phyloP scores from a whole-genome alignment of 129 eudicot species.

The Tagetes patula region DNA sequence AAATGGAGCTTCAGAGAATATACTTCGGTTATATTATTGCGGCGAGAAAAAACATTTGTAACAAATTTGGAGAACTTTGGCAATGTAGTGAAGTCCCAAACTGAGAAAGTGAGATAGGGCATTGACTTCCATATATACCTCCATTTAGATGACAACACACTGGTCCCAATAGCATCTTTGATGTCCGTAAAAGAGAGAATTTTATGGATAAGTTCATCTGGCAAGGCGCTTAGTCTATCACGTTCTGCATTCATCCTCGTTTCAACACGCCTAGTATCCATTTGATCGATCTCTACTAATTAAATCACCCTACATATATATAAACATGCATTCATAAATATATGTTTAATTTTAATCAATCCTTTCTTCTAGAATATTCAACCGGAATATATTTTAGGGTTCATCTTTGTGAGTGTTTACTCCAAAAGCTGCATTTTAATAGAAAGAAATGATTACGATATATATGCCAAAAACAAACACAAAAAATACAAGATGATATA shows the following conservation, averaged over 20 bases:
- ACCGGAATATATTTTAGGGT: too few species aligned
- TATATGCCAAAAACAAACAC: neutral
- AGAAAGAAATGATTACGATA: neutral
- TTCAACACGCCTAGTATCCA: neutral
- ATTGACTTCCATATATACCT: constrained; percentile 9
- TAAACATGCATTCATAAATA: too few species aligned
- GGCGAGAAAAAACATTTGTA: constrained; percentile 8
- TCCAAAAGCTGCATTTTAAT: neutral
- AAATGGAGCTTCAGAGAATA: neutral
- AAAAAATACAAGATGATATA: too few species aligned
- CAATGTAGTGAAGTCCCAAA: neutral
- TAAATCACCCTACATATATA: too few species aligned
- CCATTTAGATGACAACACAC: constrained; percentile 12
- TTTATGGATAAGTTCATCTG: constrained; percentile 7
- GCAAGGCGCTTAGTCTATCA: constrained; percentile 27
- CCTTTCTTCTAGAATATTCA: too few species aligned
- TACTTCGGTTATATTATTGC: constrained; percentile 7
- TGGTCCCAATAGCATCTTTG: neutral
- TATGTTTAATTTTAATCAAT: too few species aligned
- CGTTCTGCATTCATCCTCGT: neutral
- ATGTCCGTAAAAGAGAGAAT: neutral
- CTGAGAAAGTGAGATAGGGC: constrained; percentile 3
- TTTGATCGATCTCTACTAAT: neutral
- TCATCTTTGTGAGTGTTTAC: neutral
- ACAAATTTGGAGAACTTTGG: constrained; percentile 4